These are phyloP conservation scores for Symbiodinium pilosum DNA, from an alignment of 73 alveolate genomes.

Conservation along the genomic window DNA sequence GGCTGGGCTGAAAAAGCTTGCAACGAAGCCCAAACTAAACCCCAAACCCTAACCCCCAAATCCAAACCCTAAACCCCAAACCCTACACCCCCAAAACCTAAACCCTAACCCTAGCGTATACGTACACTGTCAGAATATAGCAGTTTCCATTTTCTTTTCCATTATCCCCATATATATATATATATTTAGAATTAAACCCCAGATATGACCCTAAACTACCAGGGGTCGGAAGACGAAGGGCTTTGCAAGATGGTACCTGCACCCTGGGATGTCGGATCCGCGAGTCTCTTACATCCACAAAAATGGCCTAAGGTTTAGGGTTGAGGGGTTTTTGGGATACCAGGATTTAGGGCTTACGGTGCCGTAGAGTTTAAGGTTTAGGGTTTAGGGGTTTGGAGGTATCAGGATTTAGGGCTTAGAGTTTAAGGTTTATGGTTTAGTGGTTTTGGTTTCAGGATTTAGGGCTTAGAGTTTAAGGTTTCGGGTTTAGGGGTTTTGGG, in stretches of 20 bases:
- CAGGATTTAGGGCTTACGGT: not conserved
- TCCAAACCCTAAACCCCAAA: no score
- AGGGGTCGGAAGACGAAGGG: not conserved
- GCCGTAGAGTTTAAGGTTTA: not conserved
- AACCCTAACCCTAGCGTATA: no score
- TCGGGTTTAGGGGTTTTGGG: not conserved
- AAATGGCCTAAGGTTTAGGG: not conserved
- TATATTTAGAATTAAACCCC: not conserved
- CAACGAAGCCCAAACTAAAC: no score
- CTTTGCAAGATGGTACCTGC: not conserved
- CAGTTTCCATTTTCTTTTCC: no score
- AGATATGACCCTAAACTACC: not conserved
- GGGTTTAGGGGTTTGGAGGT: not conserved
- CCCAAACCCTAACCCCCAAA: no score
- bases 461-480: not conserved
- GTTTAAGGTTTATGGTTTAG: not conserved
- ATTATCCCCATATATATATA: no score
- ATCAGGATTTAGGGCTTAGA: not conserved
- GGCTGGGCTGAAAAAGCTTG: no score
- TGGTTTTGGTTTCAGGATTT: not conserved
- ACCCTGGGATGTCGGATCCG: not conserved
- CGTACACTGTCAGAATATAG: no score
- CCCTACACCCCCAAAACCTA: no score
- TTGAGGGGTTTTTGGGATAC: not conserved
- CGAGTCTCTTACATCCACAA: not conserved